These are phyloP conservation scores for Colletotrichum paranaense DNA, from an alignment of 2,329 filamentous ascomycete genomes.

Conservation along the genomic window DNA sequence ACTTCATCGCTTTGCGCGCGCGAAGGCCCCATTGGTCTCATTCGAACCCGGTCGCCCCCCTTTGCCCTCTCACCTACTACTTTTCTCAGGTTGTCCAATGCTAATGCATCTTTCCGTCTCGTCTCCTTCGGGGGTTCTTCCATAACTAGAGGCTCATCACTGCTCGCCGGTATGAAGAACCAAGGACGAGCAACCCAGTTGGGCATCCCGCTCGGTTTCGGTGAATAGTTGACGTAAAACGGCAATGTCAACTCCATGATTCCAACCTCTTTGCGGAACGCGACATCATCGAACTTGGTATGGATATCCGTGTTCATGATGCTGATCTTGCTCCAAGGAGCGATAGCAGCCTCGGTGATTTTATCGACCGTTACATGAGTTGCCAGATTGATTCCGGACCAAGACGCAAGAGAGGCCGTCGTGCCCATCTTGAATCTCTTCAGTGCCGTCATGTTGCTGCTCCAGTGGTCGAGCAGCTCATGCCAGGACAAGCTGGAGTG, in stretches of 20 bases:
- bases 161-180: neutral
- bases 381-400: neutral
- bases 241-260: neutral
- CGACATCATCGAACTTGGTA: neutral
- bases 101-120: neutral
- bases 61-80: neutral
- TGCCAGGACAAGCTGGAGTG: neutral
- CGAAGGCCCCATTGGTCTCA: neutral
- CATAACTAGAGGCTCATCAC: neutral
- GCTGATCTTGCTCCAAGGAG: neutral
- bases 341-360: neutral
- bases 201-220: neutral
- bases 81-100: neutral
- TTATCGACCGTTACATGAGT: neutral
- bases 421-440: neutral
- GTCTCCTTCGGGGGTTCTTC: neutral
- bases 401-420: neutral
- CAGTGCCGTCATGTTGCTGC: neutral
- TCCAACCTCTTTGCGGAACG: neutral
- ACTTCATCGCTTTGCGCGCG: neutral
- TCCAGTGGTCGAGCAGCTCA: neutral
- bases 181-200: neutral
- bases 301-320: neutral
- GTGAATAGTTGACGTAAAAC: constrained; percentile 14
- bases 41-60: neutral